These are phyloP conservation scores for Kodamaea plutei DNA, from an alignment of 1,139 yeast genomes.

Conservation along the genomic window DNA sequence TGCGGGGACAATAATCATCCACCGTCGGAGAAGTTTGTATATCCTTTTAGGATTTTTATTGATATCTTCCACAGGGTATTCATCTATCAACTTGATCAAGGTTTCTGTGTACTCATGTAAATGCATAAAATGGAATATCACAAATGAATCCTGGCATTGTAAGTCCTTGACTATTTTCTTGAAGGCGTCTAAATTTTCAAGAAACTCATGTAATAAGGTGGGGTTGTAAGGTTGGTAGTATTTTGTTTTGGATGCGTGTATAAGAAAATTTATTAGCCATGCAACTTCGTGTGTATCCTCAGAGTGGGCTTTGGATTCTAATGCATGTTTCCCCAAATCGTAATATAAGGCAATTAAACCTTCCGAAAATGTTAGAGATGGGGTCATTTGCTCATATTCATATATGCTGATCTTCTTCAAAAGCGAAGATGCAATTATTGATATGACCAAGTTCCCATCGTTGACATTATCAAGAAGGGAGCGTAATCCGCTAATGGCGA, in stretches of 20 bases:
- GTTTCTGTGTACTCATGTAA: constrained; percentile 9
- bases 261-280: constrained; percentile 17
- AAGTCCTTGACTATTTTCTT: constrained; percentile 4
- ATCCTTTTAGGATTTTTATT: too few relatives aligned
- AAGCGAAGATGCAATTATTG: constrained; percentile 21
- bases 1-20: constrained; percentile 26
- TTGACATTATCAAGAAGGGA: constrained; percentile 12
- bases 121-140: constrained; percentile 16
- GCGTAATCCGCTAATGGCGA: constrained; percentile 19
- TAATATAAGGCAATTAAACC: constrained; percentile 24
- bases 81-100: too few relatives aligned
- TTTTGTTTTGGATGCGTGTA: constrained; percentile 21
- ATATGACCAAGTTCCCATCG: constrained; percentile 18
- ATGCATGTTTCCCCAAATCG: constrained; percentile 13
- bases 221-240: constrained; percentile 22
- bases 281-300: too few relatives aligned
- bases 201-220: constrained; percentile 18
- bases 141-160: constrained; percentile 1
- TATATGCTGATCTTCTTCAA: constrained; percentile 25
- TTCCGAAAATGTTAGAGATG: constrained; percentile 22
- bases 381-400: constrained; percentile 18
- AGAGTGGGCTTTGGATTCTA: too few relatives aligned
- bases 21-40: constrained; percentile 21
- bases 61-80: too few relatives aligned
- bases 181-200: constrained; percentile 13